phyloP scores from a whole-genome alignment of 148 eudicot species.

The Rhododendron simsii region DNA sequence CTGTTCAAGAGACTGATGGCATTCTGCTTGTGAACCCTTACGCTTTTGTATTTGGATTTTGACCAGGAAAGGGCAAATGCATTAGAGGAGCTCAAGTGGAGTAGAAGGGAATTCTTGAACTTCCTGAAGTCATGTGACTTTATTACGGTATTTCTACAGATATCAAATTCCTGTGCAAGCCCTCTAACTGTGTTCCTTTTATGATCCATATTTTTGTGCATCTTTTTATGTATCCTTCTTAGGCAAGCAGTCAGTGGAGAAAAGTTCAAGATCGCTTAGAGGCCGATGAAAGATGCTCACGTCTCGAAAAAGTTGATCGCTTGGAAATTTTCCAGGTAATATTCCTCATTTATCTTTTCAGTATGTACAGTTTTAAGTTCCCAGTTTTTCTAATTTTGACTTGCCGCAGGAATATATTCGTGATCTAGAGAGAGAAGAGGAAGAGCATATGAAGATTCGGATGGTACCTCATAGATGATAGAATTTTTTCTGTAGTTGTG shows the following conservation, averaged over 20 bases:
- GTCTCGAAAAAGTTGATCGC: slow-evolving; percentile 86
- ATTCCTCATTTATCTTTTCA: neutral
- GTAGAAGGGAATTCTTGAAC: slow-evolving; percentile 60
- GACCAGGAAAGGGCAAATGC: slow-evolving; percentile 74
- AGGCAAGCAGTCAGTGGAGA: slow-evolving; percentile 99
- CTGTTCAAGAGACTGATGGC: neutral
- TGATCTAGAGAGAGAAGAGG: slow-evolving; percentile 93
- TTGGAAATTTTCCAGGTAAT: slow-evolving; percentile 86
- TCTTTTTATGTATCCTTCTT: slow-evolving; percentile 5
- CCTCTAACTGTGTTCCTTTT: neutral
- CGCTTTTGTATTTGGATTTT: slow-evolving; percentile 12
- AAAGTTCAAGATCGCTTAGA: slow-evolving; percentile 94
- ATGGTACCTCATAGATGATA: slow-evolving; percentile 38
- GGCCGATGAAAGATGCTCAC: slow-evolving; percentile 84
- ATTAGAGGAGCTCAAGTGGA: slow-evolving; percentile 68
- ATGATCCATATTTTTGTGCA: neutral
- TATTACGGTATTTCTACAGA: slow-evolving; percentile 52
- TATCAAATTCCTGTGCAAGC: slow-evolving; percentile 2
- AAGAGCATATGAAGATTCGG: slow-evolving; percentile 78
- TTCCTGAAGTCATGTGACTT: slow-evolving; percentile 91
- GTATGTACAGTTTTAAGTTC: neutral
- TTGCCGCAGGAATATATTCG: slow-evolving; percentile 72
- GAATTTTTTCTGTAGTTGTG: neutral
- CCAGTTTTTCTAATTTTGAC: slow-evolving; percentile 7
- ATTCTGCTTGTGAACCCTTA: neutral